Conservation (phyloP, 1,284 basidiomycete species). For the Leccinum fallax region DNA sequence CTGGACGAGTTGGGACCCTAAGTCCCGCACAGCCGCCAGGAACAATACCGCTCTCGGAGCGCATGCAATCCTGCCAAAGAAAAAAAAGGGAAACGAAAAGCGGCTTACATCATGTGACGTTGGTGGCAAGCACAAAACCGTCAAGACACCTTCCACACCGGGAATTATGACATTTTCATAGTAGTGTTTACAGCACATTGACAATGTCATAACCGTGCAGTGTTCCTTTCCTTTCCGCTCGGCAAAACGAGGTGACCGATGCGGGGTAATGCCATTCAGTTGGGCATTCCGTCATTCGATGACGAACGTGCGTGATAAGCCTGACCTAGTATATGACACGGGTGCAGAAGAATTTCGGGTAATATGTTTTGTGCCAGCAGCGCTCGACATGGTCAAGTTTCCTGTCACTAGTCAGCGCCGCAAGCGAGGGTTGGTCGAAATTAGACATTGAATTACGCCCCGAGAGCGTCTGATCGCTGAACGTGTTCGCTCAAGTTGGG, state of each 20-base stretch:
- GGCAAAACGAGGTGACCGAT: too few relatives aligned
- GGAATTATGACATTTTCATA: too few relatives aligned
- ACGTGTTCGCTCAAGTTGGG: too few relatives aligned
- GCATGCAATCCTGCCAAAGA: neutral
- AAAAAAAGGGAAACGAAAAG: neutral
- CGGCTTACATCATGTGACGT: neutral
- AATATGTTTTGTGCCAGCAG: neutral
- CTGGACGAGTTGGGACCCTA: too few relatives aligned
- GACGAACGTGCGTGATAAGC: neutral
- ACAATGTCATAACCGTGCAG: too few relatives aligned
- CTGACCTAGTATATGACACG: too few relatives aligned
- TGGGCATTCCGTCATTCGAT: neutral
- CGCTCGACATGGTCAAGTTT: neutral
- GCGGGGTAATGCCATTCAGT: neutral
- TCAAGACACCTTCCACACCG: too few relatives aligned
- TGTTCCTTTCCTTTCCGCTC: neutral
- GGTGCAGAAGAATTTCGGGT: too few relatives aligned
- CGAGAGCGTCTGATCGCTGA: too few relatives aligned
- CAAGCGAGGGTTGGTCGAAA: neutral
- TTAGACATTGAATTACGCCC: neutral
- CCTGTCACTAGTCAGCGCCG: neutral
- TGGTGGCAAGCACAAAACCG: neutral
- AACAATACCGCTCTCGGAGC: too few relatives aligned
- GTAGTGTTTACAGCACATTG: too few relatives aligned
- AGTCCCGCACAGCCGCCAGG: too few relatives aligned